Base-by-base conservation (phyloP, 139 green algal species). In the Asterochloris erici region DNA sequence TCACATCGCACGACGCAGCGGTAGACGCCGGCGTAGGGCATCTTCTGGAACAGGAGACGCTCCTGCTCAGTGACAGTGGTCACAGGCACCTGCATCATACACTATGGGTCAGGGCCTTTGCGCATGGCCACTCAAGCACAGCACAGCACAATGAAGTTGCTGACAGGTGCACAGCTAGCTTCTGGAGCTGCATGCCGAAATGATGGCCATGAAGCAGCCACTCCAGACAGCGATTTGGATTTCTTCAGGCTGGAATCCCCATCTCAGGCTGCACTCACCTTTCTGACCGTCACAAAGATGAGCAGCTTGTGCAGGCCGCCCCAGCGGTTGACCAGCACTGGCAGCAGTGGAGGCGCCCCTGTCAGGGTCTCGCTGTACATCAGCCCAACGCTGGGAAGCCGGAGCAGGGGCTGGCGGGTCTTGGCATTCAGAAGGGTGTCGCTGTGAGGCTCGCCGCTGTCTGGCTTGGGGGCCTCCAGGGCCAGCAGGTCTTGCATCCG, bases 1-100 rank as follows among this genome's bases (percentile, higher is more conserved):
- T 47, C 74, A n/a, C 64, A 84, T 63, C 80, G 60, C 16, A 71
- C 80, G 13, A 84, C 80, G 68, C 80, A 84, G 60, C 80, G 70
- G 71, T 84, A 84, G 66, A 84, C 28, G 61, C 80, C 80, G 9
- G 71, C 47, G 47, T 78, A 73, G 6, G 24, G 71, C 47, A 84
- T 54, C 23, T 68, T 76, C 47, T 26, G 74, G 70, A 84, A 79
- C 19, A 84, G 71, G 54, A 79, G 61, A 13, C 80, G 26, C 70
- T 84, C 80, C 47, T 77, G 23, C 16, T 70, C 26, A 71, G 70
- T 47, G 23, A 84, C 80, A 63, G 62, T 84, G 24, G 54, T 66
- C 70, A 84, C 71, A 24, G 80, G 64, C 71, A 84, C 80, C 69
- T 84, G 28, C 61, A 80, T 29, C 54, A 54, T 47, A 0, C 23